Conservation (phyloP, 2,329 filamentous ascomycete genomes). For the Aspergillus quadricinctus region DNA sequence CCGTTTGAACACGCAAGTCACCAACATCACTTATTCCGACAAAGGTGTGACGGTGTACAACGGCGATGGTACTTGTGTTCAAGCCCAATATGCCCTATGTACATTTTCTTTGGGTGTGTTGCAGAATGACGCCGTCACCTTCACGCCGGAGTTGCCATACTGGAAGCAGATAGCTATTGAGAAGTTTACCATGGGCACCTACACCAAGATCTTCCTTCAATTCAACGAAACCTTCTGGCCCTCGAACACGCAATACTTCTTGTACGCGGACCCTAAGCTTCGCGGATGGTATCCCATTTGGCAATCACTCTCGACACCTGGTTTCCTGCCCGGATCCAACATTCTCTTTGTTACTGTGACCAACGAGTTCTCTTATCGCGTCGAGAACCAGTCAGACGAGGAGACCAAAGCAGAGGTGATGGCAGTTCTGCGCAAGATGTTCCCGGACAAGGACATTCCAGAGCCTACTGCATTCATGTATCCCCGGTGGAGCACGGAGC, state of each 20-base stretch:
- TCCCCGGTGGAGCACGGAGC: constrained; percentile 52
- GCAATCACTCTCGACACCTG: constrained; percentile 57
- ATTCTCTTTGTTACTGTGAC: constrained; percentile 65
- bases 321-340: constrained; percentile 57
- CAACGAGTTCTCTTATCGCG: constrained; percentile 51
- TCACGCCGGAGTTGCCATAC: constrained; percentile 54
- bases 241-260: constrained; percentile 48
- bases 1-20: constrained; percentile 56
- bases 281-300: constrained; percentile 58
- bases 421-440: constrained; percentile 58
- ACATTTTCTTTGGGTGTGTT: constrained; percentile 66
- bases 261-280: constrained; percentile 48
- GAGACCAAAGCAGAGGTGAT: constrained; percentile 56
- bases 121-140: constrained; percentile 56
- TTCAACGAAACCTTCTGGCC: constrained; percentile 66
- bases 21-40: constrained; percentile 50
- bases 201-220: constrained; percentile 69
- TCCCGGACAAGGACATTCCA: constrained; percentile 52
- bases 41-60: constrained; percentile 52
- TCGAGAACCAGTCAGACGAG: constrained; percentile 57
- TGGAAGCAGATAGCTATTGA: constrained; percentile 64
- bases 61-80: constrained; percentile 53
- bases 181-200: constrained; percentile 65
- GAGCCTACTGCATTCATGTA: constrained; percentile 60
- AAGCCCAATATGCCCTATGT: constrained; percentile 59